Evolutionary conservation across 768 basidiomycete genomes (phyloP), one percentile per base, ranked within the genome.

Genomic region (Termitomyces sp.): DNA sequence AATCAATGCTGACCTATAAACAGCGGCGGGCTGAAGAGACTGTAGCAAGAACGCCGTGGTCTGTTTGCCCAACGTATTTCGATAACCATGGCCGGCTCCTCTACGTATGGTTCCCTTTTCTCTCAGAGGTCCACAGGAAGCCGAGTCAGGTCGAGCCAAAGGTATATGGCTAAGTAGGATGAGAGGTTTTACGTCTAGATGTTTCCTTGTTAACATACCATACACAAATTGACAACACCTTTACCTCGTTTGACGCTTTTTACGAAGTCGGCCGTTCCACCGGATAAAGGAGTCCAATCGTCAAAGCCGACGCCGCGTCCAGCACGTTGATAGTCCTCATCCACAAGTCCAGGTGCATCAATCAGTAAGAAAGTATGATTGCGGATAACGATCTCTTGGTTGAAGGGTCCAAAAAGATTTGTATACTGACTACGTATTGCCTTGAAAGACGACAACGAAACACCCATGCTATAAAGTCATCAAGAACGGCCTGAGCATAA

Each of bases 91-190:
- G 0, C 93, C 91, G 7, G 87, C 90, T 13, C 89, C 89, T 53
- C 86, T 81, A 16, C 80, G 80, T 63, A 96, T 91, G 8, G 81
- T 78, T 0, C 86, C 87, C 49, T 76, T 77, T 68, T 95, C 93
- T 61, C 93, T 80, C 22, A 85, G 61, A 0, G 89, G 86, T 16
- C 95, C 95, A 65, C 95, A 97, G 0, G 77, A 73, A 7, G 87
- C 87, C 5, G 81, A 80, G 57, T 91, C 89, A 0, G 88, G 81
- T 37, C 95, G 80, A 7, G 84, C 83, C 16, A 97, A 77, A 4
- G 95, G 95, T 48, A 97, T 93, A 69, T 98, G 95, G 54, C 82
- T 88, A 58, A 98, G 78, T 27, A 98, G 72, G 52, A 96, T 82
- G 18, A 81, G 68, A 13, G 86, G 85, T 24, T 79, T 69, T 41